Evolutionary conservation across 495 filamentous ascomycete species (phyloP).

Genomic region (Oleoguttula mirabilis): DNA sequence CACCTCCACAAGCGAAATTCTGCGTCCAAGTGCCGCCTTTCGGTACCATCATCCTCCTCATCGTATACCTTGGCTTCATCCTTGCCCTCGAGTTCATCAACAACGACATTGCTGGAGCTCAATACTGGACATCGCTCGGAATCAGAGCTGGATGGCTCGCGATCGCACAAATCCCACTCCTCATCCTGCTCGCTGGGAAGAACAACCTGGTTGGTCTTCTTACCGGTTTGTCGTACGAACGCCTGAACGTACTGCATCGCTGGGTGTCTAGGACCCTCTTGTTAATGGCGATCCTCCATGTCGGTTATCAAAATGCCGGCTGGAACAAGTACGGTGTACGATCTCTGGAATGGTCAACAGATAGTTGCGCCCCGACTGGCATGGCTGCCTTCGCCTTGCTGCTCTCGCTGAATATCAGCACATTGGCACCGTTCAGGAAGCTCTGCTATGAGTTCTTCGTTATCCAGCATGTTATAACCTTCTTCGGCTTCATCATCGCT

Average conservation of each 20-base stretch:
- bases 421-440: constrained; percentile 12
- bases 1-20: constrained; percentile 1
- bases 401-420: constrained; percentile 18
- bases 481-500: constrained; percentile 18
- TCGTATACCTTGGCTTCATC: constrained; percentile 8
- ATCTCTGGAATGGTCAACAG: constrained; percentile 13
- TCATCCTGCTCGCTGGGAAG: constrained; percentile 20
- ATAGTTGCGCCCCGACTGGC: constrained; percentile 15
- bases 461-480: constrained; percentile 17
- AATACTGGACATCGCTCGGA: constrained; percentile 11
- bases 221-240: constrained; percentile 20
- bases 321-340: constrained; percentile 15
- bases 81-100: constrained; percentile 18
- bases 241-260: constrained; percentile 21
- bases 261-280: constrained; percentile 19
- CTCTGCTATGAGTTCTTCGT: constrained; percentile 17
- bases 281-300: constrained; percentile 15
- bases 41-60: constrained; percentile 1
- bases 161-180: constrained; percentile 16
- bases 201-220: constrained; percentile 18
- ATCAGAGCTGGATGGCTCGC: constrained; percentile 16
- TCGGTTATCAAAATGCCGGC: constrained; percentile 9
- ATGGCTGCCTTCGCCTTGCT: constrained; percentile 17
- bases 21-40: constrained; percentile 5
- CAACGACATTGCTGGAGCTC: constrained; percentile 8